Evolutionary conservation across 352 stramenopile genomes (phyloP), one percentile per base, ranked within the genome.

Genomic region (Paralagenidium karlingii): DNA sequence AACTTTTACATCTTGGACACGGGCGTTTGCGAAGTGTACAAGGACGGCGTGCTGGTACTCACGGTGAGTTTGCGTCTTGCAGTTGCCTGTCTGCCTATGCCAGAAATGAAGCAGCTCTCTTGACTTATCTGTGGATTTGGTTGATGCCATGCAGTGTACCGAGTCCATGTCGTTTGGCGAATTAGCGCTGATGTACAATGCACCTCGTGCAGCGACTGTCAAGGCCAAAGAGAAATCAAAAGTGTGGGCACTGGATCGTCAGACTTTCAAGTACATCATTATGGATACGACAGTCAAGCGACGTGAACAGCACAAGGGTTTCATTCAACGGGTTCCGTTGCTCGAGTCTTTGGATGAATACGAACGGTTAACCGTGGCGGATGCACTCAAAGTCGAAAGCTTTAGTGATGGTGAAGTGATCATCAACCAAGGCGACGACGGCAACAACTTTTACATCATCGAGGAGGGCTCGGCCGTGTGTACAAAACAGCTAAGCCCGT

Each of bases 141-240:
- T n/a, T n/a, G n/a, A n/a, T n/a, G n/a, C 33, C 7, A 41, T 34
- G 12, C 24, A 87, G 55, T 82, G 96, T 46, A 80, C 63, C n/a
- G 64, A 82, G 22, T 77, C 75, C 2, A 82, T 86, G 55, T 92
- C 85, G 8, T 99, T 99, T 69, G 95, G 95, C 24, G 95, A 99
- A 50, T 60, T 98, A 22, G 93, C 93, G 9, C 71, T 99, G 19
- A 94, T 98, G 83, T 98, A 98, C 69, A 97, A 97, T 46, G 90
- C 82, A 13, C 94, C 94, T 5, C 88, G 94, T 40, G 89, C 93
- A 19, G 95, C 94, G 19, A 97, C 93, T 10, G 95, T 96, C 36
- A 91, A 95, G 50, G 88, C 88, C 5, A 73, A 82, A 20, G 64
- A 86, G 46, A 55, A 77, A 40, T 96, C 84, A 36, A 96, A 96